These are phyloP conservation scores for Solidago caesia DNA, from an alignment of 129 eudicot genomes.

Conservation along the genomic window DNA sequence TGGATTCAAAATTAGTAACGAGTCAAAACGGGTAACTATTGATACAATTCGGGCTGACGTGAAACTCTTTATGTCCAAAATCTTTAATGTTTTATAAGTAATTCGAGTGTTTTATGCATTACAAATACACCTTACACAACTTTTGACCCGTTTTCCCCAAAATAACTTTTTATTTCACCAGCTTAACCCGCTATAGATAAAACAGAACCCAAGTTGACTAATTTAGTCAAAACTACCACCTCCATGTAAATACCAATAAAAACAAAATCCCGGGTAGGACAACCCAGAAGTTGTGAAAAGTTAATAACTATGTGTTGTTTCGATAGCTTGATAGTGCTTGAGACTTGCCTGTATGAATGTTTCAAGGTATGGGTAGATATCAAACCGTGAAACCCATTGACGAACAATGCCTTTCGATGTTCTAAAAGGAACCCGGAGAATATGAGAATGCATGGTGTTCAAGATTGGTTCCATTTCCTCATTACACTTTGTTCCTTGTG, in stretches of 20 bases:
- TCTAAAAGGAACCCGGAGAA: constrained; percentile 73
- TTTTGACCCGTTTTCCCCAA: not conserved
- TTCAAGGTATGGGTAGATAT: constrained; percentile 79
- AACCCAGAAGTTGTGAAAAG: not conserved
- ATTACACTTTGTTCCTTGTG: constrained; percentile 81
- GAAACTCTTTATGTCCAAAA: too few species aligned
- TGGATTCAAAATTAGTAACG: not conserved
- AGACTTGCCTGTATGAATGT: constrained; percentile 63
- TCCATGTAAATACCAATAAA: not conserved
- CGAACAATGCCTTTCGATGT: constrained; percentile 63
- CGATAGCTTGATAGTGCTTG: not conserved
- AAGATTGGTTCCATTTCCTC: constrained; percentile 72
- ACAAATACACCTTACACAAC: not conserved
- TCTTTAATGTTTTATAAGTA: not conserved
- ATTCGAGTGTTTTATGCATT: not conserved
- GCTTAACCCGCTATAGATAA: not conserved
- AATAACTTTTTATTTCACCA: not conserved
- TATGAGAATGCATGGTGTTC: constrained; percentile 71
- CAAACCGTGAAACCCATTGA: constrained; percentile 89
- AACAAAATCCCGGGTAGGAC: not conserved
- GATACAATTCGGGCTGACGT: not conserved
- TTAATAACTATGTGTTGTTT: not conserved
- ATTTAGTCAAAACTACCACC: not conserved
- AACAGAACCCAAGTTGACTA: not conserved
- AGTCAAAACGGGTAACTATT: not conserved